phyloP scores from a whole-genome alignment of 495 filamentous ascomycete species.

The Lasiosphaeriaceae sp. region DNA sequence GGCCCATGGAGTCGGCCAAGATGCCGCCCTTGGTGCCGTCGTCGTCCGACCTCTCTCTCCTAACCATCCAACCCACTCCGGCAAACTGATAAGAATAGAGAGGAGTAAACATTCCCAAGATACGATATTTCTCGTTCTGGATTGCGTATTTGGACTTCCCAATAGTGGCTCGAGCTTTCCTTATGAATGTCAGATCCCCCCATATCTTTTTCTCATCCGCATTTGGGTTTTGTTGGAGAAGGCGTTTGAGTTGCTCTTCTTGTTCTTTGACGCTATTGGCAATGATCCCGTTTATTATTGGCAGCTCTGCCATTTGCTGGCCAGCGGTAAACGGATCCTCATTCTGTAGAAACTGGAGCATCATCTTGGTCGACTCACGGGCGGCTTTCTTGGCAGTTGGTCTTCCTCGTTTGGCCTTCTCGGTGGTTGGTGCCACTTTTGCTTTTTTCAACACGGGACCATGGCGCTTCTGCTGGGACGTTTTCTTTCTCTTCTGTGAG shows the following conservation, averaged over 20 bases:
- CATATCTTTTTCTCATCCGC: not conserved
- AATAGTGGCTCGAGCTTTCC: not conserved
- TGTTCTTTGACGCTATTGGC: not conserved
- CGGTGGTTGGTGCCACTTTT: too few species aligned
- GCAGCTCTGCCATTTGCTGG: too few species aligned
- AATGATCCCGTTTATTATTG: not conserved
- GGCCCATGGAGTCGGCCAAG: conserved; percentile 69
- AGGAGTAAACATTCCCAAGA: conserved; percentile 23
- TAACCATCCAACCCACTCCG: conserved; percentile 30
- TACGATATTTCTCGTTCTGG: conserved; percentile 3
- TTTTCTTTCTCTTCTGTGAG: too few species aligned
- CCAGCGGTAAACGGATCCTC: too few species aligned
- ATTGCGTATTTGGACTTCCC: not conserved
- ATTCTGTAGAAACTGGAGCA: too few species aligned
- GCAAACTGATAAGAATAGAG: conserved; percentile 27
- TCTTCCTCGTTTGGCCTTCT: too few species aligned
- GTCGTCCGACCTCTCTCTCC: conserved; percentile 8
- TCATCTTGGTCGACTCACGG: too few species aligned
- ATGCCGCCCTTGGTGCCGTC: conserved; percentile 51
- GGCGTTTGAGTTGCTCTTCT: not conserved
- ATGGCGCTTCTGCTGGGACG: too few species aligned
- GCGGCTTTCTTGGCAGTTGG: too few species aligned
- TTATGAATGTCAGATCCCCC: not conserved
- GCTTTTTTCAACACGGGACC: too few species aligned
- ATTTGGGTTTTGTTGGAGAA: not conserved